Base-by-base conservation (phyloP, 495 filamentous ascomycete genomes). In the Daldinia vernicosa region DNA sequence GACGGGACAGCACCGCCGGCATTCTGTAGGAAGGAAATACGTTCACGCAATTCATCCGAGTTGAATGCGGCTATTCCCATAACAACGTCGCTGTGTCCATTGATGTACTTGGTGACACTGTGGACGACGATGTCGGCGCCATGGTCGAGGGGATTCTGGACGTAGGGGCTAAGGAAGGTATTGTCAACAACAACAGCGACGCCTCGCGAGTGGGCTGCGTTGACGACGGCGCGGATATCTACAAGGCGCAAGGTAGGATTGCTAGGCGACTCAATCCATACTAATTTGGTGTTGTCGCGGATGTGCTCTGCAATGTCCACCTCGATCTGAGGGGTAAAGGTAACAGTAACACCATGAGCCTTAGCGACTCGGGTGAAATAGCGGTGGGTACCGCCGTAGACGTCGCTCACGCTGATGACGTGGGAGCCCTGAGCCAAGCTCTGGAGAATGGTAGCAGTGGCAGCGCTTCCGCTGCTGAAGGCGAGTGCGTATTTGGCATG, bases 101-200 rank as follows among this genome's bases (percentile, higher is more conserved):
- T 99, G 80, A 99, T 98, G 82, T 98, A 99, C 80, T 99, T 99
- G 7, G 95, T 99, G n/a, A 99, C 95, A 40, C 91, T 94, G 84
- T 99, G 95, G n/a, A 98, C 90, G 47, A 98, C 95, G 52, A 99
- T 94, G 76, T 99, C 96, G 37, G 95, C 95, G 73, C 95, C 95
- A 80, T 96, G 93, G 72, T 94, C 89, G 27, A 99, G 86, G 1
- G 95, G 95, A 79, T 98, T 98, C 80, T 99, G 95, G 26, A 98
- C 85, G 77, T 98, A 99, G 27, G 95, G 95, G 67, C 89, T 92
- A 74, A 99, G 82, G 84, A 99, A 99, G 2, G 95, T 99, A 84
- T 99, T 99, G 81, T 99, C 95, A 2, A 99, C 95, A 5, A 99
- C 96, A 9, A 99, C 95, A 71, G 92, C 82, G 66, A 99, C 93